Base-by-base conservation (phyloP, 2,329 filamentous ascomycete genomes). In the Raffaelea deltoideospora region DNA sequence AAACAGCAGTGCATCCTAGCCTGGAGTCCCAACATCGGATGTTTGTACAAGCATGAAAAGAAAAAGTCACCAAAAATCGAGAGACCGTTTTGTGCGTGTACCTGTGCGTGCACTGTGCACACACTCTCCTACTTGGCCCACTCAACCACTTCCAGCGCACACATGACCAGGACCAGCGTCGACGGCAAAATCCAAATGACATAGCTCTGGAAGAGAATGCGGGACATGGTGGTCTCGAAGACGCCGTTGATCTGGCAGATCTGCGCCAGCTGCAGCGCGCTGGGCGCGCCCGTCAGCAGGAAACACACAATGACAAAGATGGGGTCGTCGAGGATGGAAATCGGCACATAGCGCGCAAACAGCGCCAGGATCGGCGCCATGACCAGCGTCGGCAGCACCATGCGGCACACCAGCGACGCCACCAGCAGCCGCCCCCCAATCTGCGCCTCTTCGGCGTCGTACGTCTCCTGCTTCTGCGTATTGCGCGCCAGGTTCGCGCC, bases 271-370 rank as follows among this genome's bases (percentile, higher is more conserved):
- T 98, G 90, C 45, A 98, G 66, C 20, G 90, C 90, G 44, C 81
- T 92, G 6, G 90, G 90, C 3, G 90, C 90, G 26, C 90, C 90
- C 0, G 85, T 88, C 46, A 98, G 79, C 45, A 98, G 66, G 69
- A 96, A 98, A 60, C 87, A 95, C 26, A 98, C 90, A 47, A 98
- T 84, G 47, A 98, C 78, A 57, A 98, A 98, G 50, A 98, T 98
- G 10, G 90, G 90, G 53, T 98, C 90, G 53, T 92, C 90, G 24
- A 98, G 65, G 48, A 98, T 96, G 63, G 83, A 92, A 51, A 98
- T 71, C 3, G 85, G 85, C 20, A 94, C 72, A 51, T 79, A 95
- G 54, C 95, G 96, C 41, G 90, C 90, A 32, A 80, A 70, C 14
- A 96, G 44, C 0, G 88, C 88, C 26, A 98, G 62, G 32, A 96